Conservation (phyloP, 495 filamentous ascomycete genomes). For the Aspergillus leporis region DNA sequence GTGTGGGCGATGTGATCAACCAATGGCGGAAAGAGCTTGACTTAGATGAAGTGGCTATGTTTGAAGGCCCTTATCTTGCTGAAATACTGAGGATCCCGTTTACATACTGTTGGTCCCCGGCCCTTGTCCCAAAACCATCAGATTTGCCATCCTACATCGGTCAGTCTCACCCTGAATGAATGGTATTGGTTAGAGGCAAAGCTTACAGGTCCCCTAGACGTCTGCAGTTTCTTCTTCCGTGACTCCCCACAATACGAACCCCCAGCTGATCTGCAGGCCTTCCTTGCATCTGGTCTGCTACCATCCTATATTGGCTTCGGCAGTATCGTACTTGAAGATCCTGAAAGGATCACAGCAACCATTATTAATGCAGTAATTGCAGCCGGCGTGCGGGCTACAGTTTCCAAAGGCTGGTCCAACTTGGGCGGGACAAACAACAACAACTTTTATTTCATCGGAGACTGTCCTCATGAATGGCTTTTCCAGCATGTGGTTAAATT, state of each 20-base stretch:
- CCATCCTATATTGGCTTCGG: slow-evolving; percentile 72
- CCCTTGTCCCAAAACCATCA: slow-evolving; percentile 59
- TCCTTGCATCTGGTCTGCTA: slow-evolving; percentile 52
- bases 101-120: slow-evolving; percentile 66
- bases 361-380: slow-evolving; percentile 54
- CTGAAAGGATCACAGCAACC: slow-evolving; percentile 51
- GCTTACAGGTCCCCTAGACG: slow-evolving; percentile 28
- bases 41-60: slow-evolving; percentile 48
- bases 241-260: slow-evolving; percentile 53
- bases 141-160: slow-evolving; percentile 62
- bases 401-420: slow-evolving; percentile 66
- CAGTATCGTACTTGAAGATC: slow-evolving; percentile 64
- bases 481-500: slow-evolving; percentile 64
- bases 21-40: slow-evolving; percentile 51
- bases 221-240: slow-evolving; percentile 64
- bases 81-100: slow-evolving; percentile 56
- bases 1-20: slow-evolving; percentile 62
- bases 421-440: slow-evolving; percentile 48
- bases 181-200: no score
- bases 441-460: slow-evolving; percentile 57
- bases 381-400: slow-evolving; percentile 55
- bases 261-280: slow-evolving; percentile 47
- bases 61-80: slow-evolving; percentile 34
- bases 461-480: slow-evolving; percentile 67
- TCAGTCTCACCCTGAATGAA: slow-evolving; percentile 15